Evolutionary conservation across 2,329 filamentous ascomycete species (phyloP), one percentile per base, ranked within the genome.

Genomic region (Amauroascus niger): DNA sequence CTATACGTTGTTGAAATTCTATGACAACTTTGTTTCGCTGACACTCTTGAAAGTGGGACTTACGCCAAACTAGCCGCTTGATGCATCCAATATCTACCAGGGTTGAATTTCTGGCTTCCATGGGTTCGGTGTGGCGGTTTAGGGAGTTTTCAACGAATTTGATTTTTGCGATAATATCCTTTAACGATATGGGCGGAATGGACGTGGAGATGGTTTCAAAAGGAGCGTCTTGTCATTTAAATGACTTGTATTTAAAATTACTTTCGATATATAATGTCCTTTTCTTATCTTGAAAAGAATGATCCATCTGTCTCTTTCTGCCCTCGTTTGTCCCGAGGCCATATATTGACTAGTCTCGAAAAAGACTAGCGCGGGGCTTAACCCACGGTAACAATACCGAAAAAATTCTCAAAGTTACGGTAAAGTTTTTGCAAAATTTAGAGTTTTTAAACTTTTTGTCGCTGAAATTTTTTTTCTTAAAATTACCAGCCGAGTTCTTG

Each of bases 401-500:
- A 49, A 47, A 44, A 48, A 16, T 44, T n/a, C 11, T 26, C 48
- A 47, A 47, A 50, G 28, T 35, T 49, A 55, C 49, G 45, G 49
- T 32, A 51, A 39, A 26, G 44, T 44, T 48, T 30, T 53, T 32
- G 39, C 41, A 30, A n/a, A 30, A 26, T 53, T 53, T 47, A 48
- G 33, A 48, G 30, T 53, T 53, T 53, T 49, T 11, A n/a, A 43
- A 44, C 30, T 35, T 45, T 52, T 52, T 28, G 39, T 28, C n/a
- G 37, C 18, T 44, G 49, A 52, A 52, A 30, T 45, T 45, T 48
- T 47, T 47, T 47, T 47, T 52, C 49, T 48, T 28, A 32, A 49
- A 52, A 26, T 18, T 33, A 47, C 33, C 9, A 39, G 26, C 51
- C 44, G 44, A 30, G 28, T 35, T 33, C 22, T 37, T 22, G 20